A percentile compares a stretch with the other conserved stretches of the same genome.
These are phyloP conservation scores for Picea glauca DNA, from an alignment of 75 land plant genomes.

Conservation along the genomic window DNA sequence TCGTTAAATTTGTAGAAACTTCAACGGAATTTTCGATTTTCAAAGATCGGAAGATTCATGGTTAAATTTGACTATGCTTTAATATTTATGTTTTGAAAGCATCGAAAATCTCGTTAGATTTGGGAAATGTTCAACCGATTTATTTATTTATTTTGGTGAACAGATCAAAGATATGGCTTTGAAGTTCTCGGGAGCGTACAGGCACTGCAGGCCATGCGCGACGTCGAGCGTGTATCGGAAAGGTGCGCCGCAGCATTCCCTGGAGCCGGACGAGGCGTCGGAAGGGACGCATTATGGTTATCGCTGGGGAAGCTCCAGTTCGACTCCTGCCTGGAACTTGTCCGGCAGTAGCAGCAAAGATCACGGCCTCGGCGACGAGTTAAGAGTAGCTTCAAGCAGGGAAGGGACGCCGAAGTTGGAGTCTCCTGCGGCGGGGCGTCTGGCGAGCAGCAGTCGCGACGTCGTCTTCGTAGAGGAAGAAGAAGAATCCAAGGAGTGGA, in stretches of 20 bases:
- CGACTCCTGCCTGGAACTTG: slow-evolving; percentile 58
- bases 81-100: neutral
- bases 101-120: neutral
- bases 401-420: slow-evolving; percentile 55
- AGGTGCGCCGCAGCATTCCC: slow-evolving; percentile 12
- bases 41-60: neutral
- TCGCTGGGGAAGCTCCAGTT: slow-evolving; percentile 31
- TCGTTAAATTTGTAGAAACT: neutral
- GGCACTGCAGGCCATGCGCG: slow-evolving; percentile 83
- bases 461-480: slow-evolving; percentile 40
- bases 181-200: slow-evolving; percentile 88
- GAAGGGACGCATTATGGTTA: slow-evolving; percentile 49
- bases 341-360: slow-evolving; percentile 11
- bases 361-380: slow-evolving; percentile 24
- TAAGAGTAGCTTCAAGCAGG: slow-evolving; percentile 47
- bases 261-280: slow-evolving; percentile 45
- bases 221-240: slow-evolving; percentile 24
- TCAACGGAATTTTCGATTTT: neutral
- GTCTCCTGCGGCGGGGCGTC: slow-evolving; percentile 12
- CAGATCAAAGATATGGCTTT: slow-evolving; percentile 94
- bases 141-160: neutral
- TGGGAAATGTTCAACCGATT: neutral
- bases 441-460: neutral
- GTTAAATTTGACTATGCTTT: neutral
- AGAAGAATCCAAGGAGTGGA: slow-evolving; percentile 83